Evolutionary conservation across 2,329 filamentous ascomycete species (phyloP), one percentile per base, ranked within the genome.

Genomic region (Biscogniauxia marginata): DNA sequence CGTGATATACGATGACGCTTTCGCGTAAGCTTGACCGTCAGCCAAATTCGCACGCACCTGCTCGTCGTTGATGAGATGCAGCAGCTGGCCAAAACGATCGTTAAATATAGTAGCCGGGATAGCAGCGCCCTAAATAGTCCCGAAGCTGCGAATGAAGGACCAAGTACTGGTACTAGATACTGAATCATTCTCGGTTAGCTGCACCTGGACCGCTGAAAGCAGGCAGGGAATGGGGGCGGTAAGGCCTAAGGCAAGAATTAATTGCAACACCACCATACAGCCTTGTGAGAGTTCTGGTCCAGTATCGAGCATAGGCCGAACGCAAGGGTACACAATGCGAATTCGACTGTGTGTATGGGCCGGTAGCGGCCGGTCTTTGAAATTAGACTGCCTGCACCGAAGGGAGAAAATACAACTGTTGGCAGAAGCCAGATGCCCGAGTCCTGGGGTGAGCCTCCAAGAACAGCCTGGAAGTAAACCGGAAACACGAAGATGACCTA

Each of bases 401-500:
- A 56, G 34, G 63, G 59, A 1, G 66, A 64, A 1, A 59, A 53
- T 61, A 71, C 56, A 11, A 24, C 23, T 11, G 21, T 34, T 66
- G 55, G 30, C 63, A 70, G 61, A n/a, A 66, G 30, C 21, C 58
- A 46, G 7, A 69, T 56, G 9, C 62, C 67, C 1, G 66, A 60
- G 3, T 64, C 54, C 0, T 57, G 56, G 0, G 74, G 67, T 0
- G 65, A 58, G 2, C 53, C 50, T n/a, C n/a, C n/a, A 1, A 65
- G 65, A 0, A 77, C 70, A 2, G 66, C 67, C 53, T 77, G 74
- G 61, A 78, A 78, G 61, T 77, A 79, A 6, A 77, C 55, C 0
- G 75, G 74, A 1, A 75, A 55, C 53, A 75, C 74, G 62, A 69
- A 73, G 25, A 67, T 55, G 11, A 68, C 58, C 66, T 71, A 73